A percentile compares a stretch with the other conserved stretches of the same genome.
Evolutionary conservation across 169 alveolate genomes (phyloP).

Genomic region (Babesia caballi): DNA sequence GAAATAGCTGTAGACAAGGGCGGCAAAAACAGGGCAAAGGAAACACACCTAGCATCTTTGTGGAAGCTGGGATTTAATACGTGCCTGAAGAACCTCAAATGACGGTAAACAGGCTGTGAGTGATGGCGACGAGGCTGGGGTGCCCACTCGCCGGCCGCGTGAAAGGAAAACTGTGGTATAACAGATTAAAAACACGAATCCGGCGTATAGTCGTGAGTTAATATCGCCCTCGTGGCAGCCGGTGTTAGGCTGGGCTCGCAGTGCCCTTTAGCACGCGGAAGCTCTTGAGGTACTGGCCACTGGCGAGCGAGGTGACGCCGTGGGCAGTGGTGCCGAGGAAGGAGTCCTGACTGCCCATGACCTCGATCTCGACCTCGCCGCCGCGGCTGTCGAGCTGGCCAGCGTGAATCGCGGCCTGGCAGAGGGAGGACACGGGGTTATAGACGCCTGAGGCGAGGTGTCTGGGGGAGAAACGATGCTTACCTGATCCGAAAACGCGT

Average conservation of each 20-base stretch:
- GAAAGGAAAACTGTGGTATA: background rate
- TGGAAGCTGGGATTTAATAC: background rate
- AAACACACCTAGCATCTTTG: slow-evolving; percentile 54
- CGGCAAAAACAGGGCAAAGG: background rate
- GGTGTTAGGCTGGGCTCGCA: background rate
- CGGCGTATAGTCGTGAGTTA: too few species aligned
- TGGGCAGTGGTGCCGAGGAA: slow-evolving; percentile 38
- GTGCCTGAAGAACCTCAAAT: background rate
- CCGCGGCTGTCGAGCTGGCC: slow-evolving; percentile 69
- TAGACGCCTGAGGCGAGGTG: slow-evolving; percentile 62
- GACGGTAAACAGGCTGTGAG: background rate
- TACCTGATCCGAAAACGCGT: slow-evolving; percentile 69
- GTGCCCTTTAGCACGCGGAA: slow-evolving; percentile 43
- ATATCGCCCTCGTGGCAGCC: background rate
- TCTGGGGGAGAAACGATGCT: too few species aligned
- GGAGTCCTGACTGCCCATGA: slow-evolving; percentile 55
- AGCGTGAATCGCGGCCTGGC: slow-evolving; percentile 86
- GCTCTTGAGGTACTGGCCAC: slow-evolving; percentile 65
- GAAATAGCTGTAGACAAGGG: too few species aligned
- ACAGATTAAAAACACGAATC: too few species aligned
- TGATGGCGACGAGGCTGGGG: slow-evolving; percentile 9
- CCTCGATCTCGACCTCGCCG: slow-evolving; percentile 72
- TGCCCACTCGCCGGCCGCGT: slow-evolving; percentile 2
- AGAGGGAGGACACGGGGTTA: slow-evolving; percentile 81
- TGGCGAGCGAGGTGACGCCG: slow-evolving; percentile 51